Evolutionary conservation across 169 alveolate genomes (phyloP), one percentile per base, ranked within the genome.

Genomic region (Cyclospora cayetanensis): DNA sequence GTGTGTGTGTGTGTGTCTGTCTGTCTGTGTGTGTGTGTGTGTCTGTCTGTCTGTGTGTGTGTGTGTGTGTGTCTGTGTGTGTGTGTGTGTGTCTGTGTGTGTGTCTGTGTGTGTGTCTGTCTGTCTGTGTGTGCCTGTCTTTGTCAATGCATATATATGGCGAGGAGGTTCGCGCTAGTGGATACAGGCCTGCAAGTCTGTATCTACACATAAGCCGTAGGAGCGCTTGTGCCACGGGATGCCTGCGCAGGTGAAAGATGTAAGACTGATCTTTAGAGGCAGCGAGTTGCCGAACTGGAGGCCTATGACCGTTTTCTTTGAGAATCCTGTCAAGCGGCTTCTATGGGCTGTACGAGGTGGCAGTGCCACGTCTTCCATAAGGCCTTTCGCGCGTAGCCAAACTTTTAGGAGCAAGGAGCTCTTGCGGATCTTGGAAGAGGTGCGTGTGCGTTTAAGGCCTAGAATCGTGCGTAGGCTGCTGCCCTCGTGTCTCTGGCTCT

Each of bases 211-310:
- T 4, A 25, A 34, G 9, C 37, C 63, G 27, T 18, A 50, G 22
- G 63, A 50, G 55, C 55, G 7, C 55, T 46, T 15, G n/a, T 7
- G 7, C n/a, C 55, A 7, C 34, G 43, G n/a, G 80, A 1, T 80
- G 72, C 53, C 53, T 41, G 46, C 41, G 41, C 93, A 93, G 82
- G 94, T 94, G 80, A 91, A 94, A 31, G 98, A 97, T 83, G 90
- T 97, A 5, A 95, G 97, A 0, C 90, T 97, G 83, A 93, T 96
- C 42, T 97, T 96, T 95, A 97, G 97, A 91, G 98, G 98, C 5
- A 95, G 95, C 29, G 98, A 97, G 74, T 87, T 97, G 89, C 98
- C 98, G 53, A 97, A 97, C 91, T 94, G 95, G 94, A 94, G 98
- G 34, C 94, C 96, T 34, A 96, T 97, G 97, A 97, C 96, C 29